Evolutionary conservation across 1,139 yeast genomes (phyloP).

Genomic region (Suhomyces choctaworum): DNA sequence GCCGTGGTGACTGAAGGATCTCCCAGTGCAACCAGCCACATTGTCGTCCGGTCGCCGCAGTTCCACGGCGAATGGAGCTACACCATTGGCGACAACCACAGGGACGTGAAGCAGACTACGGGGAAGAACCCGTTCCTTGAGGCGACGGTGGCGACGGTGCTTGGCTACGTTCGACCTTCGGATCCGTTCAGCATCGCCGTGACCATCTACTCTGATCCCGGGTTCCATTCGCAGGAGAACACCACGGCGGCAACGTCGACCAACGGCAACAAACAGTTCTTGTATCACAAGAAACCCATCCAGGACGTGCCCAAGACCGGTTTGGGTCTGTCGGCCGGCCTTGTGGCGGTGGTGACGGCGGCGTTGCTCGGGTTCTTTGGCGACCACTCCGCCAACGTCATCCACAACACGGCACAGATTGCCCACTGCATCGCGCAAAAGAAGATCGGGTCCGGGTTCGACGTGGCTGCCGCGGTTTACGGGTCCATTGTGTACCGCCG

Average conservation of each 20-base stretch:
- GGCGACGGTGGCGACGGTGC: conserved; percentile 56
- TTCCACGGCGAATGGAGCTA: conserved; percentile 77
- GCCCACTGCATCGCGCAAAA: conserved; percentile 94
- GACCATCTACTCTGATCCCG: conserved; percentile 80
- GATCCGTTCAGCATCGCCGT: conserved; percentile 41
- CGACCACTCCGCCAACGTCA: conserved; percentile 23
- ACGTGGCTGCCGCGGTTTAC: conserved; percentile 91
- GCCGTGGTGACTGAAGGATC: conserved; percentile 47
- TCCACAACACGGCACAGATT: conserved; percentile 84
- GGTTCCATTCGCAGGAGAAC: conserved; percentile 76
- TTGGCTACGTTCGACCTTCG: conserved; percentile 49
- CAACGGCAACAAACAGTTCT: conserved; percentile 47
- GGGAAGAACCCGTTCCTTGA: conserved; percentile 72
- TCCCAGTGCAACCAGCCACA: conserved; percentile 18
- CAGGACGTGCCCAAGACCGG: conserved; percentile 89
- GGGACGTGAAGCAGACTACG: conserved; percentile 1
- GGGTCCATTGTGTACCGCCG: conserved; percentile 85
- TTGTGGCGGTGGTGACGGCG: conserved; percentile 78
- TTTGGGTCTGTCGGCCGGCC: conserved; percentile 92
- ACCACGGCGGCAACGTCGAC: conserved; percentile 33
- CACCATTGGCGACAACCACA: conserved; percentile 19
- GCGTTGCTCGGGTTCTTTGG: conserved; percentile 57
- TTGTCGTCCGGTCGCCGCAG: conserved; percentile 74
- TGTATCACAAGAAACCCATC: conserved; percentile 61
- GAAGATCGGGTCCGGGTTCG: conserved; percentile 95